Base-by-base conservation (phyloP, 2,329 filamentous ascomycete species). In the Fusarium marasasianum region DNA sequence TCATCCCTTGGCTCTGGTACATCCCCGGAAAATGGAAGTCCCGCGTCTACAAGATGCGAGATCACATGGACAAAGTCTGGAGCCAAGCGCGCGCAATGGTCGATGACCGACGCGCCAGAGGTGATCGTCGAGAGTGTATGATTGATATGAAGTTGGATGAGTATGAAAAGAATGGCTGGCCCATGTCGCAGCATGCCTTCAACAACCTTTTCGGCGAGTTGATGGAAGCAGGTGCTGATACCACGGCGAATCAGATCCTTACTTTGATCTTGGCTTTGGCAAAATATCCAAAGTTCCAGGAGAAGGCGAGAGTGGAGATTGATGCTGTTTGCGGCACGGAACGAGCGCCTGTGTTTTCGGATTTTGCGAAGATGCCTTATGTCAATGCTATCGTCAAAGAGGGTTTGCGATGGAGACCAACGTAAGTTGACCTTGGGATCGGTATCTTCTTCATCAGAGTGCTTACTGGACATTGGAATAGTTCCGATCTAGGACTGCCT, bases 371-470 rank as follows among this genome's bases (percentile, higher is more conserved):
- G 26, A 41, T 55, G 24, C 53, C 53, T 18, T 55, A 55, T 31
- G 26, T 55, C 11, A 55, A 55, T 41, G 35, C 35, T 20, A 40
- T 55, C 4, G 26, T 41, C 0, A 41, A 55, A 15, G 26, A 55
- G 3, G 37, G 35, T 18, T 4, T 41, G 4, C 14, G 53, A 11
- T 55, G 37, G 37, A 26, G 33, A 8, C 50, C 53, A 18, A 55
- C 53, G 24, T 41, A 2, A 18, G 53, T 41, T n/a, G 12, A 7
- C 24, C 14, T 18, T 13, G 9, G 3, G 13, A 1, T 20, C 6
- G 6, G 1, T 0, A 20, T 5, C 3, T 12, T 6, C 4, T 13
- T 24, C 1, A 15, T 20, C 31, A 53, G 50, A 50, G 17, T 15
- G 33, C 50, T 53, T 4, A 53, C 17, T 26, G 12, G 4, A 20